A percentile compares a stretch with the other conserved stretches of the same genome.
Evolutionary conservation across 805 yeast genomes (phyloP).

Genomic region (Starmerella stigmatis): DNA sequence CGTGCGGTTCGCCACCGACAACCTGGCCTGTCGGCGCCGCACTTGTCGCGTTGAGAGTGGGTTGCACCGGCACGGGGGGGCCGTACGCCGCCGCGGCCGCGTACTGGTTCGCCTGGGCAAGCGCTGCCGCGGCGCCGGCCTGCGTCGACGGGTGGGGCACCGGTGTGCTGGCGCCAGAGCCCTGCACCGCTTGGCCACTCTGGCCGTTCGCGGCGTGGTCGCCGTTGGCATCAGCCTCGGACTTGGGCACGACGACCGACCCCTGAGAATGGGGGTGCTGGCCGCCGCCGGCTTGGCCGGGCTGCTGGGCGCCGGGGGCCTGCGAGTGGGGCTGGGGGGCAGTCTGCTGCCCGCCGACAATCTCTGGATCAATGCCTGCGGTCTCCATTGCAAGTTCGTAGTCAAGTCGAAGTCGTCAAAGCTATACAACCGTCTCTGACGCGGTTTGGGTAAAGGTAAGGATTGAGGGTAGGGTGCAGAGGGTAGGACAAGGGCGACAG

Average conservation of each 20-base stretch:
- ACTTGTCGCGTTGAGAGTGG: constrained; percentile 1
- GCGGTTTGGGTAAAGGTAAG: constrained; percentile 26
- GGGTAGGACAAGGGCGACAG: constrained; percentile 23
- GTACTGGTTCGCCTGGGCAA: constrained; percentile 21
- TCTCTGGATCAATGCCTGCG: constrained; percentile 29
- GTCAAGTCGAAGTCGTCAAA: neutral
- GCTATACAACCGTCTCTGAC: constrained; percentile 10
- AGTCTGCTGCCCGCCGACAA: constrained; percentile 27
- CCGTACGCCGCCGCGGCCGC: constrained; percentile 23
- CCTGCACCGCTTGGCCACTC: constrained; percentile 11
- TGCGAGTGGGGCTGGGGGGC: constrained; percentile 15
- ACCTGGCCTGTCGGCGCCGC: constrained; percentile 5
- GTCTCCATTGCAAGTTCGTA: constrained; percentile 22
- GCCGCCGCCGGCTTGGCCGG: constrained; percentile 16
- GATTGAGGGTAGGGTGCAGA: constrained; percentile 22
- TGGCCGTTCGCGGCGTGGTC: constrained; percentile 11
- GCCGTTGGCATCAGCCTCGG: constrained; percentile 5
- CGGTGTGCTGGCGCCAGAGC: constrained; percentile 6
- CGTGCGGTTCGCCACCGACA: constrained; percentile 18
- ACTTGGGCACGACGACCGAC: constrained; percentile 7
- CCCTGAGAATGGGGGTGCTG: constrained; percentile 4
- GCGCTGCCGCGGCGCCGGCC: constrained; percentile 14
- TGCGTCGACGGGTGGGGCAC: constrained; percentile 13
- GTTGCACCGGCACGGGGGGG: constrained; percentile 21
- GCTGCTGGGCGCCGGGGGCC: constrained; percentile 19